A percentile compares a stretch with the other conserved stretches of the same genome.
phyloP scores from a whole-genome alignment of 2,329 filamentous ascomycete genomes.

The Colletotrichum cuscutae region DNA sequence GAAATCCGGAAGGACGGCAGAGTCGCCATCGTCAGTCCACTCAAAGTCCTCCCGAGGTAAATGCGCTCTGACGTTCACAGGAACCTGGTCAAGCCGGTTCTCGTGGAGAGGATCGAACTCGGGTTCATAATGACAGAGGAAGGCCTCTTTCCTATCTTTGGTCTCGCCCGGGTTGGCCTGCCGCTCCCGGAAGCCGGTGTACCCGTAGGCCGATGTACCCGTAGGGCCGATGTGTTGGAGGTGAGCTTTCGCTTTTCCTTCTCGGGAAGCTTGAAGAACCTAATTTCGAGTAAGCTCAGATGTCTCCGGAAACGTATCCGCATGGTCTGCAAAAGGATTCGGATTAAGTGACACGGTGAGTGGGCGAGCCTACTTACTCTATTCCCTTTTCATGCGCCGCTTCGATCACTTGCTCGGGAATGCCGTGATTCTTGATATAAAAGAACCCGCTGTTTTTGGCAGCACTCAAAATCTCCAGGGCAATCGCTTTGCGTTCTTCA shows the following conservation, averaged over 20 bases:
- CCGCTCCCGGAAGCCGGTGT: conserved; percentile 26
- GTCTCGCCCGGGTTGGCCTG: conserved; percentile 40
- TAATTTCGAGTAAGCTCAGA: conserved; percentile 38
- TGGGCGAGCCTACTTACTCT: conserved; percentile 40
- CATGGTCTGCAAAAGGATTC: conserved; percentile 35
- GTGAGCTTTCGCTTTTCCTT: conserved; percentile 42
- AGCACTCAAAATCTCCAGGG: conserved; percentile 49
- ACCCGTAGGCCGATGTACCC: conserved; percentile 36
- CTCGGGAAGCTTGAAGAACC: conserved; percentile 43
- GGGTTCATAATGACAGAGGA: conserved; percentile 50
- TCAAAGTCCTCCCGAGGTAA: conserved; percentile 32
- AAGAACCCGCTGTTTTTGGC: conserved; percentile 58
- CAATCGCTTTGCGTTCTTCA: conserved; percentile 48
- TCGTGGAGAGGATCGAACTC: conserved; percentile 48
- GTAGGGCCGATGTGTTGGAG: conserved; percentile 37
- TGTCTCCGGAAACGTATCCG: not conserved
- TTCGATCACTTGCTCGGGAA: conserved; percentile 44
- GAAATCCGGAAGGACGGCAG: conserved; percentile 48
- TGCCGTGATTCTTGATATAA: conserved; percentile 57
- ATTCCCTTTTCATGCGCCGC: conserved; percentile 36
- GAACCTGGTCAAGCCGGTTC: conserved; percentile 13
- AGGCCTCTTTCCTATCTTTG: conserved; percentile 42
- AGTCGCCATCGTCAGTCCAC: conserved; percentile 38
- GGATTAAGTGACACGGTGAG: conserved; percentile 35
- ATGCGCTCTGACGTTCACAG: conserved; percentile 26